These are phyloP conservation scores for Camellia granthamiana DNA, from an alignment of 148 eudicot genomes.

Conservation along the genomic window DNA sequence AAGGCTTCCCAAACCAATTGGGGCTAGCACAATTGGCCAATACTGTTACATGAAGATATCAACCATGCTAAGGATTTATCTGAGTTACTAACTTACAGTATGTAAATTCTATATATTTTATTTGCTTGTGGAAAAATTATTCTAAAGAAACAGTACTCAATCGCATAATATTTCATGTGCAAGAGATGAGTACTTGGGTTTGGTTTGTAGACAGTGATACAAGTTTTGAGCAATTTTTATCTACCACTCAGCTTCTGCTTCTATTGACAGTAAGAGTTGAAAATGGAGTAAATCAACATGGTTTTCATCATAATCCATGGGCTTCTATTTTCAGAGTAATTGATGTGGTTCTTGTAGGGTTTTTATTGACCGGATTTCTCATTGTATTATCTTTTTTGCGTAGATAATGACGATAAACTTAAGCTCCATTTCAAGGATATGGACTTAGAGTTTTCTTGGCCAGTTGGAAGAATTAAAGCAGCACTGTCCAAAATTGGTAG, in stretches of 20 bases:
- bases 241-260: neutral
- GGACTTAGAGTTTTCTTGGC: conserved; percentile 82
- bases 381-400: neutral
- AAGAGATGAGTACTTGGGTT: neutral
- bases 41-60: no score
- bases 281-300: neutral
- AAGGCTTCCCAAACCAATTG: neutral
- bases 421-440: conserved; percentile 71
- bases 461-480: conserved; percentile 58
- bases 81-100: neutral
- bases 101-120: neutral
- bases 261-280: neutral
- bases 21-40: no score
- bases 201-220: neutral
- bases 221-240: no score
- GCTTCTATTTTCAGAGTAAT: neutral
- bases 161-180: neutral
- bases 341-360: neutral
- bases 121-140: neutral
- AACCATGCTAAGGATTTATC: neutral
- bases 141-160: neutral
- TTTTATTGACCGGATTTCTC: conserved; percentile 1
- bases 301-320: neutral
- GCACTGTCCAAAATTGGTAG: conserved; percentile 44
- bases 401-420: conserved; percentile 55